Base-by-base conservation (phyloP, 495 filamentous ascomycete species). In the Hypoxylon crocopeplum region DNA sequence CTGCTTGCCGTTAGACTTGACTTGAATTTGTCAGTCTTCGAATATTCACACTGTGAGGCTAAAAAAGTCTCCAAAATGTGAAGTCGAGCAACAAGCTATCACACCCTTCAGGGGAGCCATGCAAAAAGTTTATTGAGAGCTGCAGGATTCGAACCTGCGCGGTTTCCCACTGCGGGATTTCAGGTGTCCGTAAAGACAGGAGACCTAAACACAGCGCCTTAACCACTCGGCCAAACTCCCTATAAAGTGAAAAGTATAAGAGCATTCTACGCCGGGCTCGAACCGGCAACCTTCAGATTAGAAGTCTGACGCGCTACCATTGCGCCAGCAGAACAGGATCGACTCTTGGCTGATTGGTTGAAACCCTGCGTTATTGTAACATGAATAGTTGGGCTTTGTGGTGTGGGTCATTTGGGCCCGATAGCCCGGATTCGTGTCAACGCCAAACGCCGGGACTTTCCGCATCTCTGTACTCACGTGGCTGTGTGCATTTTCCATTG, bases 91-190 rank as follows among this genome's bases (percentile, higher is more conserved):
- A n/a, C n/a, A n/a, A n/a, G n/a, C n/a, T n/a, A n/a, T n/a, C n/a
- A n/a, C n/a, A n/a, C n/a, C n/a, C n/a, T n/a, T n/a, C n/a, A n/a
- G n/a, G n/a, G n/a, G 16, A 22, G 22, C 22, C 12, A 44, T n/a
- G 13, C 19, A 34, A 34, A 34, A 34, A 34, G 32, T 8, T 34
- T 29, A 29, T 29, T 48, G 7, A 11, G 32, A 48, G 46, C 46
- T 48, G 46, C 46, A 48, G 46, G 46, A 48, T 48, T 48, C 46
- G 46, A 48, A 48, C 46, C 46, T 48, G 46, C 46, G 46, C 46
- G 46, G 46, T 48, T 48, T 48, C 46, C 46, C 46, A 48, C 17
- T 48, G 46, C 46, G 46, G 46, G 46, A 6, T 37, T 48, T 25
- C 32, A 38, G 21, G n/a, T 16, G 11, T 37, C 32, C 15, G 1